phyloP scores from a whole-genome alignment of 2,329 filamentous ascomycete genomes.

The Aspergillus sp. region DNA sequence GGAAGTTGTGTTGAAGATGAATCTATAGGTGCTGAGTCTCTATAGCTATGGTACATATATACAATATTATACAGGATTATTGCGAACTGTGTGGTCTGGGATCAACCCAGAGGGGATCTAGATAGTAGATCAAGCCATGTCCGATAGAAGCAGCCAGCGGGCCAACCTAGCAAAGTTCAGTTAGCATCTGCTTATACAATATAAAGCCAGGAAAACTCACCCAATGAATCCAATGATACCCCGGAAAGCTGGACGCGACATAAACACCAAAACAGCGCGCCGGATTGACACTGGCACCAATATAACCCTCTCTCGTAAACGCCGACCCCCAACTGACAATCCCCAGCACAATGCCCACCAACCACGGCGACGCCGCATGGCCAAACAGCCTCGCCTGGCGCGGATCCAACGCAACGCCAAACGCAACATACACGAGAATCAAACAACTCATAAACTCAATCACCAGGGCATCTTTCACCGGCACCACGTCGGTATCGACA shows the following conservation, averaged over 20 bases:
- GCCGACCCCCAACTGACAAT: constrained; percentile 34
- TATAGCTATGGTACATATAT: not conserved
- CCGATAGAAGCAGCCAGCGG: constrained; percentile 24
- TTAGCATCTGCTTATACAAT: not conserved
- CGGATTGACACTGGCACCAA: constrained; percentile 42
- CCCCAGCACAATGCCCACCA: constrained; percentile 42
- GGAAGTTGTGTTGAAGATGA: no score
- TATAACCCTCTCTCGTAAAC: constrained; percentile 37
- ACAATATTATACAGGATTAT: not conserved
- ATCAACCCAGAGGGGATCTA: constrained; percentile 21
- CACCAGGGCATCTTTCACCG: constrained; percentile 39
- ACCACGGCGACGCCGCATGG: constrained; percentile 44
- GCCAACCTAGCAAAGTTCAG: constrained; percentile 15
- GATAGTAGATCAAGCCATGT: constrained; percentile 28
- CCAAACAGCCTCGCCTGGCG: constrained; percentile 47
- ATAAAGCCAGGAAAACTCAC: constrained; percentile 6
- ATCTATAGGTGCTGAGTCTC: no score
- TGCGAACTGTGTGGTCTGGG: not conserved
- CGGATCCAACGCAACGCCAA: constrained; percentile 52
- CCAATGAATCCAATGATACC: constrained; percentile 38
- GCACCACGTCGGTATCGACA: constrained; percentile 31
- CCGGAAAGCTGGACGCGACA: constrained; percentile 32
- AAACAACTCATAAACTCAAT: constrained; percentile 46
- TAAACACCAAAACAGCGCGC: constrained; percentile 43
- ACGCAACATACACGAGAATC: constrained; percentile 46